Evolutionary conservation across 225 moss, liverwort and hornwort genomes (phyloP).

Genomic region (Neckera pumila): DNA sequence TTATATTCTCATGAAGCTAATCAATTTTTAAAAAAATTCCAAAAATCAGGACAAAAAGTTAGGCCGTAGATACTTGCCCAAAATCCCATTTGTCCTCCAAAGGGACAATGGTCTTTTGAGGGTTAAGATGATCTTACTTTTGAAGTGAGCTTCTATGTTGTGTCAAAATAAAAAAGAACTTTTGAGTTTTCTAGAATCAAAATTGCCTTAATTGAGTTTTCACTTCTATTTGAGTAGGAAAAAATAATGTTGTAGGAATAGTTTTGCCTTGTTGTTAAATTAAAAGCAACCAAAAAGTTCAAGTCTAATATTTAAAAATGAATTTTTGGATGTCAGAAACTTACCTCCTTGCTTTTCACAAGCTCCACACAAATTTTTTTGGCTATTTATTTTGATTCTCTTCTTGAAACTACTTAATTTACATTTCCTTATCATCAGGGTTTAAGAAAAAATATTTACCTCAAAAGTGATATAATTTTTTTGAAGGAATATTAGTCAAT

Average conservation of each 20-base stretch:
- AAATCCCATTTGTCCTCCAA: too few relatives aligned
- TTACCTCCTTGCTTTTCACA: fast-evolving
- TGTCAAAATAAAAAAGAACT: fast-evolving
- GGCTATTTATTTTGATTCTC: neutral
- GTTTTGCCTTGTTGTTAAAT: neutral
- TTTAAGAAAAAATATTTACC: too few relatives aligned
- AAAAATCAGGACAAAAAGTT: too few relatives aligned
- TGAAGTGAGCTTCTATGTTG: fast-evolving
- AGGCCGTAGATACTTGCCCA: too few relatives aligned
- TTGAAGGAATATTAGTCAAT: too few relatives aligned
- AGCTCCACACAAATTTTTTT: fast-evolving
- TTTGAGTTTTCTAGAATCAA: fast-evolving
- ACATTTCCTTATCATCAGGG: too few relatives aligned
- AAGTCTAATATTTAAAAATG: neutral
- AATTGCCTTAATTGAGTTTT: fast-evolving
- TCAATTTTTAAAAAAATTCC: too few relatives aligned
- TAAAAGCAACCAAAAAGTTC: neutral
- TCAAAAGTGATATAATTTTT: too few relatives aligned
- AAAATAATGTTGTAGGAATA: too few relatives aligned
- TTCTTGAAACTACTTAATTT: neutral
- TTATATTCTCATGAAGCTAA: too few relatives aligned
- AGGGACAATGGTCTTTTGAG: too few relatives aligned
- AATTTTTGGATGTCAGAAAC: fast-evolving
- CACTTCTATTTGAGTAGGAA: fast-evolving
- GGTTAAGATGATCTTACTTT: fast-evolving